Conservation (phyloP, 805 yeast species). For the Spathaspora passalidarum region DNA sequence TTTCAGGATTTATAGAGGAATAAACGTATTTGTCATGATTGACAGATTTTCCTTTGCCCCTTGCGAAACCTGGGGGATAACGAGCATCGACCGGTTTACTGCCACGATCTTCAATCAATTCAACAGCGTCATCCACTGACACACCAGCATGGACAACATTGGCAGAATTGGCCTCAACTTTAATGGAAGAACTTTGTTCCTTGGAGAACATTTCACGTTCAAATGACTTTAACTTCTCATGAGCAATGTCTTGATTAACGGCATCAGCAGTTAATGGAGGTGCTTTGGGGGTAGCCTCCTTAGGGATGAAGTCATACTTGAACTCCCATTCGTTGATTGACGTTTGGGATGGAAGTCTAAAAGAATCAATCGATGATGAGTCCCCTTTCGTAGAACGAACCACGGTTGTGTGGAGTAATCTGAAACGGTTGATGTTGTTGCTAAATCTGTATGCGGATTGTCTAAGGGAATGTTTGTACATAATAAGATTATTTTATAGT, state of each 20-base stretch:
- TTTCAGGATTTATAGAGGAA: constrained; percentile 38
- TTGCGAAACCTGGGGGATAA: constrained; percentile 1
- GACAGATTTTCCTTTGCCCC: constrained; percentile 13
- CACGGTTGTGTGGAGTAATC: not conserved
- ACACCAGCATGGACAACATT: constrained; percentile 43
- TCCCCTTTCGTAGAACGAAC: constrained; percentile 48
- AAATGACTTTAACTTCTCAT: constrained; percentile 34
- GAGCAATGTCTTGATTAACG: constrained; percentile 47
- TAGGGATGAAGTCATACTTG: constrained; percentile 45
- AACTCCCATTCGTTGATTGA: constrained; percentile 50
- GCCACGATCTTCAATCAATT: constrained; percentile 36
- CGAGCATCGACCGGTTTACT: constrained; percentile 33
- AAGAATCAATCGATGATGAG: constrained; percentile 55
- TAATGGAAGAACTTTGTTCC: constrained; percentile 33
- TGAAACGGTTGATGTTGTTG: not conserved
- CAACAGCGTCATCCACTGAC: constrained; percentile 35
- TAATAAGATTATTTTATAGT: not conserved
- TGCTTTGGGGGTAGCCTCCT: constrained; percentile 36
- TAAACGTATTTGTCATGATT: constrained; percentile 41
- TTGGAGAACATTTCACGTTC: constrained; percentile 35
- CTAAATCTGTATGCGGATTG: not conserved
- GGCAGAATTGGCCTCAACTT: constrained; percentile 44
- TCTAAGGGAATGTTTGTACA: constrained; percentile 6
- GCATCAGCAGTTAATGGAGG: constrained; percentile 48
- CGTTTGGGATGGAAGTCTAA: constrained; percentile 46